Percentiles rank a stretch among this genome's conserved stretches.
Conservation (phyloP, 1,284 basidiomycete genomes). For the Erythrobasidium hasegawianum region DNA sequence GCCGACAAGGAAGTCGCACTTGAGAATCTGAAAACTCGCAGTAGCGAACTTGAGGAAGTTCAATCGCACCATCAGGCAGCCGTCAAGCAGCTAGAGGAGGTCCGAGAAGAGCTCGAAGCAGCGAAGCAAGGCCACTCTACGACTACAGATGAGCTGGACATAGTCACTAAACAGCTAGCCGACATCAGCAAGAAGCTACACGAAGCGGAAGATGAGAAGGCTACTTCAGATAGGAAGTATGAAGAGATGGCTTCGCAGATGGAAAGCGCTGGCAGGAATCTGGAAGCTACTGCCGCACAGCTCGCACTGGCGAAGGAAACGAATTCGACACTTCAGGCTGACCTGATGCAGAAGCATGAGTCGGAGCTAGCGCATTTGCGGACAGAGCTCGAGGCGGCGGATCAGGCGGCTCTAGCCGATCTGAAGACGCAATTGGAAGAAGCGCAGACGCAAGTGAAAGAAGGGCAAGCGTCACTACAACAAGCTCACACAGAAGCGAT, state of each 20-base stretch:
- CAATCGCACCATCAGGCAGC: no score
- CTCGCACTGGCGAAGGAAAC: constrained; percentile 2
- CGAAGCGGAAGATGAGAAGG: no score
- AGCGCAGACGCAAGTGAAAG: background rate
- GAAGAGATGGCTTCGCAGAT: no score
- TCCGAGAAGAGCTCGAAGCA: no score
- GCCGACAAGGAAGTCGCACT: constrained; percentile 16
- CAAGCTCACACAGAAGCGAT: constrained; percentile 5
- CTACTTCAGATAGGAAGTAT: no score
- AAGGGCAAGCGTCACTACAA: background rate
- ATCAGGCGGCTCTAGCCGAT: constrained; percentile 45
- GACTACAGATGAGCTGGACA: no score
- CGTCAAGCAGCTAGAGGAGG: no score
- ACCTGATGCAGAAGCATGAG: constrained; percentile 47
- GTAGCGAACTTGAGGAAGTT: constrained; percentile 5
- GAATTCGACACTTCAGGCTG: constrained; percentile 10
- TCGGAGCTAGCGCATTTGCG: constrained; percentile 57
- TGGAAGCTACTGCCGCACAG: background rate
- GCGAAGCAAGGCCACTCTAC: no score
- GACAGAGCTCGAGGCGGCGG: constrained; percentile 55
- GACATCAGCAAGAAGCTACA: no score
- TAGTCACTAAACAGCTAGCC: no score
- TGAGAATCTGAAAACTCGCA: constrained; percentile 1
- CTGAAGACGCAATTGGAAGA: constrained; percentile 10
- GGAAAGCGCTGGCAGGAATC: background rate